Percentiles rank a stretch among this genome's conserved stretches.
Evolutionary conservation across 768 basidiomycete species (phyloP).

Genomic region (Suillus spraguei): DNA sequence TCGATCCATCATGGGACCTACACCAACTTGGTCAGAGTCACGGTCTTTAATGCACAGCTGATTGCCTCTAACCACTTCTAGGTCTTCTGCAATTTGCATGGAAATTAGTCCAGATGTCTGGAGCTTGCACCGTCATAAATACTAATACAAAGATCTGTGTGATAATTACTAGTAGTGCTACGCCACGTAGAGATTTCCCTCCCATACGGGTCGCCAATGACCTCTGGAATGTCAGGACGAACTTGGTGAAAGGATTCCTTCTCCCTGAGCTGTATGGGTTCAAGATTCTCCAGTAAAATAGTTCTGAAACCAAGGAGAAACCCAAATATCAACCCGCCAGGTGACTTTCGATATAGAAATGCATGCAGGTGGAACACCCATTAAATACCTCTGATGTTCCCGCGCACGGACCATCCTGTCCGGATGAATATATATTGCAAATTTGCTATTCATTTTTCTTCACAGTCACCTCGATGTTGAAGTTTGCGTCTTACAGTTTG

Average conservation of each 20-base stretch:
- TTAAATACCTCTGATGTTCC: constrained; percentile 22
- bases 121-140: neutral
- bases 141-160: neutral
- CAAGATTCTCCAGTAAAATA: constrained; percentile 50
- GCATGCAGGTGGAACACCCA: neutral
- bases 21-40: neutral
- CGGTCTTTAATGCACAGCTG: neutral
- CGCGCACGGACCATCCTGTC: constrained; percentile 56
- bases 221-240: constrained; percentile 50
- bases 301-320: constrained; percentile 34
- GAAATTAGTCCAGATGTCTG: neutral
- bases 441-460: constrained; percentile 18
- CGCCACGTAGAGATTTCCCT: constrained; percentile 39
- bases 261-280: constrained; percentile 58
- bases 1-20: neutral
- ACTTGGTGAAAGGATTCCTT: constrained; percentile 65
- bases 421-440: constrained; percentile 32
- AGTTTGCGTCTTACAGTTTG: constrained; percentile 31
- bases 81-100: neutral
- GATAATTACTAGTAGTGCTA: neutral
- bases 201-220: constrained; percentile 68
- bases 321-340: constrained; percentile 77
- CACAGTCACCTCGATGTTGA: constrained; percentile 46
- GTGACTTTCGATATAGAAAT: constrained; percentile 65
- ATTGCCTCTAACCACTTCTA: neutral